These are phyloP conservation scores for Biancaea sappan DNA, from an alignment of 306 rosid species.

Conservation along the genomic window DNA sequence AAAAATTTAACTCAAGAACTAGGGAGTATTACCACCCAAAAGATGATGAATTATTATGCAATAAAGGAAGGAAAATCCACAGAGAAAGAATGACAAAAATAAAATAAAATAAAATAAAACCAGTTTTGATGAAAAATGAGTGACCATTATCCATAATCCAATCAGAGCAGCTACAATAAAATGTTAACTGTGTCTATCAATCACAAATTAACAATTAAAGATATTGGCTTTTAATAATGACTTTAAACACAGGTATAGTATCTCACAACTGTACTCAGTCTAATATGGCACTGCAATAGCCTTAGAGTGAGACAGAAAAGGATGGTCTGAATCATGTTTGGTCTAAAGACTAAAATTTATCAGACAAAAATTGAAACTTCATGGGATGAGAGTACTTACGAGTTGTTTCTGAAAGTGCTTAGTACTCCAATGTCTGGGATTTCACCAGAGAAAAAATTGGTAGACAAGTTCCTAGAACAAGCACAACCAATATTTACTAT, in stretches of 20 bases:
- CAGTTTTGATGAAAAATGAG: neutral
- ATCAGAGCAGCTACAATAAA: neutral
- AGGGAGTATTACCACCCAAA: neutral
- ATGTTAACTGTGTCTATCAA: neutral
- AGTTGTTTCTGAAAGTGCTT: conserved; percentile 57
- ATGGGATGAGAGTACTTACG: conserved; percentile 44
- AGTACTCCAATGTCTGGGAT: conserved; percentile 71
- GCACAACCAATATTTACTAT: neutral
- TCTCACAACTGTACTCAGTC: neutral
- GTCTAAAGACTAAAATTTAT: neutral
- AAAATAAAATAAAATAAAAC: neutral
- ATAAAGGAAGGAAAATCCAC: neutral
- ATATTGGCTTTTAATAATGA: too few relatives aligned
- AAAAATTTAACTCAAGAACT: too few relatives aligned
- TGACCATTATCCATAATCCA: neutral
- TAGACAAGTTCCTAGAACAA: conserved; percentile 67
- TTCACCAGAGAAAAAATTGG: conserved; percentile 70
- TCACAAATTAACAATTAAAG: too few relatives aligned
- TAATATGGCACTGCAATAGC: too few relatives aligned
- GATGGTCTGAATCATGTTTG: neutral
- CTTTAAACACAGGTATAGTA: too few relatives aligned
- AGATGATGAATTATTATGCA: neutral
- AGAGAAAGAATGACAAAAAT: neutral
- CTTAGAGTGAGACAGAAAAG: neutral
- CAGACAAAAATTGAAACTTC: neutral